A percentile compares a stretch with the other conserved stretches of the same genome.
Evolutionary conservation across 768 basidiomycete genomes (phyloP).

Genomic region (Collybia mongolica): DNA sequence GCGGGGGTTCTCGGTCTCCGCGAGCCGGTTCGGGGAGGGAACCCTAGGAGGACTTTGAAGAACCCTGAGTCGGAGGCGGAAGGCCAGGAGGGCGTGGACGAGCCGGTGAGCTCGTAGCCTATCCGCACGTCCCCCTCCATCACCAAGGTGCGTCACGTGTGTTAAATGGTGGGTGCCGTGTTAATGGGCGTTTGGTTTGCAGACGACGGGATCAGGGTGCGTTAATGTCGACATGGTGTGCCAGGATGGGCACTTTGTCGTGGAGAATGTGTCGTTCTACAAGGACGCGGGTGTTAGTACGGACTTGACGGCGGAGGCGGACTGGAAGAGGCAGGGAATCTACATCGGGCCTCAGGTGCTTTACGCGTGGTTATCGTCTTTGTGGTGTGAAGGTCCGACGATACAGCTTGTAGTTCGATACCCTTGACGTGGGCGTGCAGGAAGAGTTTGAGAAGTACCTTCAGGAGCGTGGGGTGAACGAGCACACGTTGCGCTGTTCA

Average conservation of each 20-base stretch:
- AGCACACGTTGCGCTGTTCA: constrained; percentile 75
- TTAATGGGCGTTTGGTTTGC: constrained; percentile 2
- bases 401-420: constrained; percentile 64
- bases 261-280: constrained; percentile 91
- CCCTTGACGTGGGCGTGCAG: constrained; percentile 84
- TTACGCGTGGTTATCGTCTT: not conserved
- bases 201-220: constrained; percentile 60
- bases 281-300: constrained; percentile 67
- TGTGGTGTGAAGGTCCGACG: not conserved
- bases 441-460: constrained; percentile 91
- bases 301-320: constrained; percentile 82
- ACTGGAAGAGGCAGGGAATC: constrained; percentile 89
- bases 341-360: constrained; percentile 88
- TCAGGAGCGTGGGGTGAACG: constrained; percentile 87
- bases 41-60: constrained; percentile 28
- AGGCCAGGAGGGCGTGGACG: constrained; percentile 11
- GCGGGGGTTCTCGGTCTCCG: constrained; percentile 47
- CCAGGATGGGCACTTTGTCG: constrained; percentile 78
- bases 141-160: constrained; percentile 62
- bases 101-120: constrained; percentile 51
- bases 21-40: constrained; percentile 42
- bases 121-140: constrained; percentile 80
- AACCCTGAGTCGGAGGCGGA: constrained; percentile 24
- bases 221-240: constrained; percentile 76
- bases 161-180: not conserved